Conservation (phyloP, 192 early-diverging fungal species). For the Rhizoclosmatium globosum region DNA sequence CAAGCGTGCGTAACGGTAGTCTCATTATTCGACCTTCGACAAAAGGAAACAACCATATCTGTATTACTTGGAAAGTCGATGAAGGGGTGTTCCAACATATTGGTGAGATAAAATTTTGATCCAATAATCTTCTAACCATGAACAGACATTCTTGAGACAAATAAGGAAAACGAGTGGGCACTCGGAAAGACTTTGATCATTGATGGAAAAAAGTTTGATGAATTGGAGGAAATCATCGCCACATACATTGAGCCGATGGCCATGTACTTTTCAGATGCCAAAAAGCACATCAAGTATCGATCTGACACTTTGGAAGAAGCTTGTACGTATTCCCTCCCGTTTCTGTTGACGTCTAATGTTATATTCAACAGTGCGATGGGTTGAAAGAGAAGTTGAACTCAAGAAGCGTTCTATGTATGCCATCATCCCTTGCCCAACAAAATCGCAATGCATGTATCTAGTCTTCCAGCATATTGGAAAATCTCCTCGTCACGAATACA, state of each 20-base stretch:
- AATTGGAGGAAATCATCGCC: slow-evolving; percentile 92
- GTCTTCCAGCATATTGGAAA: slow-evolving; percentile 79
- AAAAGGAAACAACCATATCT: slow-evolving; percentile 85
- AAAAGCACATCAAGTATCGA: slow-evolving; percentile 81
- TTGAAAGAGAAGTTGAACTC: slow-evolving; percentile 57
- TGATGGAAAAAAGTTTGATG: slow-evolving; percentile 76
- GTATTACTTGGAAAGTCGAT: slow-evolving; percentile 92
- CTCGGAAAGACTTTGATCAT: slow-evolving; percentile 75
- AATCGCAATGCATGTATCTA: slow-evolving; percentile 77
- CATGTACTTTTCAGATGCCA: slow-evolving; percentile 73
- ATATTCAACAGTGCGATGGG: slow-evolving; percentile 51
- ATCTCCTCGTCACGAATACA: slow-evolving; percentile 71
- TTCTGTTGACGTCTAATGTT: slow-evolving; percentile 38
- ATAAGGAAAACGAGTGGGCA: slow-evolving; percentile 76
- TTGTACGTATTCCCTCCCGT: slow-evolving; percentile 58
- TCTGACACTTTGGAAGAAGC: slow-evolving; percentile 63
- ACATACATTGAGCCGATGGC: slow-evolving; percentile 87
- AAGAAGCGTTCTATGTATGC: slow-evolving; percentile 83
- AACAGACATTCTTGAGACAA: slow-evolving; percentile 72
- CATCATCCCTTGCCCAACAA: slow-evolving; percentile 70
- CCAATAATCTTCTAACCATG: not conserved
- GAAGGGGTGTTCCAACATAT: slow-evolving; percentile 90
- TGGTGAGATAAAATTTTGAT: slow-evolving; percentile 50
- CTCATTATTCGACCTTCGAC: slow-evolving; percentile 92
- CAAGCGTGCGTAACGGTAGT: slow-evolving; percentile 67